Base-by-base conservation (phyloP, 2,329 filamentous ascomycete species). In the Cryoendolithus antarcticus region DNA sequence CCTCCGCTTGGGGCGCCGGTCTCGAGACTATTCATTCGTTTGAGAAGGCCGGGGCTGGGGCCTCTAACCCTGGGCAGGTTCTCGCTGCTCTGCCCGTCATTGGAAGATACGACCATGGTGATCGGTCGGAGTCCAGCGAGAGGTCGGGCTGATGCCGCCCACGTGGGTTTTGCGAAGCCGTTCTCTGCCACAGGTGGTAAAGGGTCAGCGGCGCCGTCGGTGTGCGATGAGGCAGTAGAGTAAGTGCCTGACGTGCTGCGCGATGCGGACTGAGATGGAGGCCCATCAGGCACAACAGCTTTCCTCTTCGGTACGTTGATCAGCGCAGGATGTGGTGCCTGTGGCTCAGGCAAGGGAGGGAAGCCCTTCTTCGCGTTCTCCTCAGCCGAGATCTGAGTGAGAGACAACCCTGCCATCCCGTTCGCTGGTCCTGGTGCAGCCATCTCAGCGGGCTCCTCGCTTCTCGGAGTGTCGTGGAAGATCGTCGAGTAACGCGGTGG, bases 11-110 rank as follows among this genome's bases (percentile, higher is more conserved):
- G 6, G 15, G 6, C 30, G 24, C n/a, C 37, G 10, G 53, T 46
- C 35, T 67, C 64, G 34, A 67, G 62, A n/a, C 60, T 63, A 0
- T 59, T 60, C 63, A 70, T 69, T 12, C 66, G 56, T 35, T 63
- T 59, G 35, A 69, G 46, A 10, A 69, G 45, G 2, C 61, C 60
- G 1, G 65, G 56, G 8, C 62, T 66, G 1, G 64, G 58, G 6
- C 57, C 48, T 15, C 58, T 44, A 4, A 49, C 53, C 36, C 50
- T 53, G 2, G 53, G 52, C 10, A 47, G 30, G 12, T 31, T 32
- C n/a, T n/a, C 9, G 7, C 30, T 32, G 34, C 36, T 36, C 15
- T 41, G 34, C 19, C 35, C 39, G 2, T 36, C 31, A 19, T 32
- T 32, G 4, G 36, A 39, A 11, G 32, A 31, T 30, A 36, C 35